Evolutionary conservation across 306 rosid species (phyloP).

Genomic region (Quercus berberidifolia): DNA sequence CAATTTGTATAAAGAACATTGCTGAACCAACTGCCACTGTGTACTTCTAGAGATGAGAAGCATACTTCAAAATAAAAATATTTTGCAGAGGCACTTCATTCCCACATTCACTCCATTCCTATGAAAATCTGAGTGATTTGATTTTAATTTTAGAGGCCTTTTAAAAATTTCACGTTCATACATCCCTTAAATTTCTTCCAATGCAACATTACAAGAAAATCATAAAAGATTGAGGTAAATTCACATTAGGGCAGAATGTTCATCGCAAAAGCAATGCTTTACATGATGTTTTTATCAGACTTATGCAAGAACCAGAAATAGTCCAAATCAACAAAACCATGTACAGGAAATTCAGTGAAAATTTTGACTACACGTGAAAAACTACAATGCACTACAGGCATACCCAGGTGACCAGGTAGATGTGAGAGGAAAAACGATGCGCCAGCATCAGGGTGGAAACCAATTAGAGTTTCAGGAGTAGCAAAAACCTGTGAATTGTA

Average conservation of each 20-base stretch:
- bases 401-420: constrained; percentile 87
- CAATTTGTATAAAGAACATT: neutral
- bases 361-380: neutral
- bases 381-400: constrained; percentile 3
- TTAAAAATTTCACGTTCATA: neutral
- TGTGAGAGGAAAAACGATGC: constrained; percentile 93
- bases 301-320: constrained; percentile 6
- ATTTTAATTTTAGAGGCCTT: neutral
- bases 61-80: too few relatives aligned
- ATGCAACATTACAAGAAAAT: neutral
- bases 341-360: constrained; percentile 4
- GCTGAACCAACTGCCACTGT: neutral
- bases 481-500: constrained; percentile 65
- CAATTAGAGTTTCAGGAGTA: constrained; percentile 89
- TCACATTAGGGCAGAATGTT: neutral
- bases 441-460: constrained; percentile 97
- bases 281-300: neutral
- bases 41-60: too few relatives aligned
- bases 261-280: too few relatives aligned
- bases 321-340: neutral
- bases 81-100: too few relatives aligned
- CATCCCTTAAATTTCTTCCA: neutral
- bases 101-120: too few relatives aligned
- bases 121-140: neutral
- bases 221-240: neutral